Evolutionary conservation across 116 monocot species (phyloP).

Genomic region (Papilionanthe hybrid): DNA sequence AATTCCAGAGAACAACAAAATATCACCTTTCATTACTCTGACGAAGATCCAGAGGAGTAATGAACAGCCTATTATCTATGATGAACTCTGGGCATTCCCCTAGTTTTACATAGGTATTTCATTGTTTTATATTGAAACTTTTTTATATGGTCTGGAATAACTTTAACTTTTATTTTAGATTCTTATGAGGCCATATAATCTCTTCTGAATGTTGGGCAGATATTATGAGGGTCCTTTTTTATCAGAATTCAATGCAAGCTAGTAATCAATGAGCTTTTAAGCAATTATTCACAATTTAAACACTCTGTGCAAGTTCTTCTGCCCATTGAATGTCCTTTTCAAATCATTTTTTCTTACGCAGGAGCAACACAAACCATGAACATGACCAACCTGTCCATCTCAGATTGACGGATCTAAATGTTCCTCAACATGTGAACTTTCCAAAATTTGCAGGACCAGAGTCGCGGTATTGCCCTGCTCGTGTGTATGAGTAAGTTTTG

Average conservation of each 20-base stretch:
- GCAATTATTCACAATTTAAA: neutral
- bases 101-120: neutral
- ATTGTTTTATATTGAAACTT: neutral
- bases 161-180: neutral
- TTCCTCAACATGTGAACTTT: conserved; percentile 69
- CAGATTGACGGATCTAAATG: conserved; percentile 48
- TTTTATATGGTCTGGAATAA: neutral
- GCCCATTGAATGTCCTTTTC: neutral
- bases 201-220: neutral
- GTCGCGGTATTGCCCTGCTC: conserved; percentile 88
- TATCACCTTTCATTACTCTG: neutral
- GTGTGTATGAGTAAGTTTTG: conserved; percentile 83
- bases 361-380: conserved; percentile 98
- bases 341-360: conserved; percentile 17
- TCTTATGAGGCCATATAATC: neutral
- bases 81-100: neutral
- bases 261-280: neutral
- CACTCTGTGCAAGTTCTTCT: neutral
- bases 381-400: conserved; percentile 96
- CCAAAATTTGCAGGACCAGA: conserved; percentile 76
- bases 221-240: neutral
- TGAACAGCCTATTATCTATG: neutral
- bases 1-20: neutral
- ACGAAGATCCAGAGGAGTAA: neutral
- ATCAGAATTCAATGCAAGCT: neutral